A percentile compares a stretch with the other conserved stretches of the same genome.
These are phyloP conservation scores for Mycena albidolilacea DNA, from an alignment of 768 basidiomycete genomes.

Conservation along the genomic window DNA sequence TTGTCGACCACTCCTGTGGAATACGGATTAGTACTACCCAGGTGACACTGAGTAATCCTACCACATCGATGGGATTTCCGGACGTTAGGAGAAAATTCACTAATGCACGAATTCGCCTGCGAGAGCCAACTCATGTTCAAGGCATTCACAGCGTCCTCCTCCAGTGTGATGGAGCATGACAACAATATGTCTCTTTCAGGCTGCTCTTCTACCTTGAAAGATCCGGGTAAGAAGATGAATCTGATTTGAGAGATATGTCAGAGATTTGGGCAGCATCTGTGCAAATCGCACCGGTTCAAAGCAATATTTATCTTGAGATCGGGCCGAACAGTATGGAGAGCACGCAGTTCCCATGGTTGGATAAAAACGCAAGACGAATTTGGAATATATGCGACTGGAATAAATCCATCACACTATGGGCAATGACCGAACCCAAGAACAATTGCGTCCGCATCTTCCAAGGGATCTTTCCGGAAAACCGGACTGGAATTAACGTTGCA, in stretches of 20 bases:
- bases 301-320: not conserved
- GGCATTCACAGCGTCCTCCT: not conserved
- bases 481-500: not conserved
- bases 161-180: not conserved
- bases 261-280: not conserved
- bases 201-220: not conserved
- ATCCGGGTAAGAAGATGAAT: slow-evolving; percentile 3
- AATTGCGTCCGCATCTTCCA: not conserved
- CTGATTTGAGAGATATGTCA: not conserved
- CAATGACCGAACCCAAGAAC: slow-evolving; percentile 12
- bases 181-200: not conserved
- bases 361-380: not conserved
- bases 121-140: slow-evolving; percentile 4
- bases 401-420: not conserved
- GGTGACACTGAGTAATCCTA: not conserved
- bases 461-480: not conserved
- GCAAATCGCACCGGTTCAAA: not conserved
- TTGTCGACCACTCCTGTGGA: not conserved
- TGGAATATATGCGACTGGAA: not conserved
- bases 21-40: not conserved
- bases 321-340: not conserved
- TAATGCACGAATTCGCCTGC: slow-evolving; percentile 3
- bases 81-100: not conserved
- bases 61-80: slow-evolving; percentile 1
- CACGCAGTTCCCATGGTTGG: not conserved